phyloP scores from a whole-genome alignment of 495 filamentous ascomycete genomes.

The Trichoderma orchidacearum region DNA sequence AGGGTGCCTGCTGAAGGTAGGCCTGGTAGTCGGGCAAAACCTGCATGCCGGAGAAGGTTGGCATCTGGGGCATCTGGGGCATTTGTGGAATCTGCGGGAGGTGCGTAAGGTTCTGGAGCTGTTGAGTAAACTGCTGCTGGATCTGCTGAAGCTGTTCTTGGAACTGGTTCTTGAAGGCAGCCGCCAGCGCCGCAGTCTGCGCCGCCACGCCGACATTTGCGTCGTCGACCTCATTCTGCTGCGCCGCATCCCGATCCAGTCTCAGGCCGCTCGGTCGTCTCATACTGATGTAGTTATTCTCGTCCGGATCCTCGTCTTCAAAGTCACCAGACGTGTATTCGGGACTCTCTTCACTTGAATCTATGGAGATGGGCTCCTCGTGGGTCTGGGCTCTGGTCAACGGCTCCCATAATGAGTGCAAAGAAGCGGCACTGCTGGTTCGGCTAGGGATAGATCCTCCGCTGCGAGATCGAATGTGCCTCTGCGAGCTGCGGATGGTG shows the following conservation, averaged over 20 bases:
- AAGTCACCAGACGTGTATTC: slow-evolving; percentile 27
- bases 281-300: slow-evolving; percentile 21
- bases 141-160: slow-evolving; percentile 67
- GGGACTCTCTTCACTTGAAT: slow-evolving; percentile 23
- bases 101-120: slow-evolving; percentile 25
- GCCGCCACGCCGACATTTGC: slow-evolving; percentile 27
- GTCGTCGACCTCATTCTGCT: slow-evolving; percentile 13
- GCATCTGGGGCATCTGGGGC: slow-evolving; percentile 49
- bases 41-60: slow-evolving; percentile 35
- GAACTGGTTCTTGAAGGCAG: slow-evolving; percentile 64
- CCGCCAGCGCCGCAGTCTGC: slow-evolving; percentile 45
- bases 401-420: slow-evolving; percentile 47
- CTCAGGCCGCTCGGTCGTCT: slow-evolving; percentile 18
- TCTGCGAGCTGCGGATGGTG: slow-evolving; percentile 38
- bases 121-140: slow-evolving; percentile 48
- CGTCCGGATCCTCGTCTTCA: slow-evolving; percentile 24
- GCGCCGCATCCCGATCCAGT: slow-evolving; percentile 10
- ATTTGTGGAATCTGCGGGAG: slow-evolving; percentile 32
- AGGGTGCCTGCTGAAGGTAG: slow-evolving; percentile 32
- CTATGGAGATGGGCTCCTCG: slow-evolving; percentile 22
- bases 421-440: slow-evolving; percentile 50
- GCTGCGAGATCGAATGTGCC: slow-evolving; percentile 44
- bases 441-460: slow-evolving; percentile 28
- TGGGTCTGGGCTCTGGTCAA: slow-evolving; percentile 27
- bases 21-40: slow-evolving; percentile 59